Evolutionary conservation across 768 basidiomycete genomes (phyloP).

Genomic region (Udeniomyces megalosporus): DNA sequence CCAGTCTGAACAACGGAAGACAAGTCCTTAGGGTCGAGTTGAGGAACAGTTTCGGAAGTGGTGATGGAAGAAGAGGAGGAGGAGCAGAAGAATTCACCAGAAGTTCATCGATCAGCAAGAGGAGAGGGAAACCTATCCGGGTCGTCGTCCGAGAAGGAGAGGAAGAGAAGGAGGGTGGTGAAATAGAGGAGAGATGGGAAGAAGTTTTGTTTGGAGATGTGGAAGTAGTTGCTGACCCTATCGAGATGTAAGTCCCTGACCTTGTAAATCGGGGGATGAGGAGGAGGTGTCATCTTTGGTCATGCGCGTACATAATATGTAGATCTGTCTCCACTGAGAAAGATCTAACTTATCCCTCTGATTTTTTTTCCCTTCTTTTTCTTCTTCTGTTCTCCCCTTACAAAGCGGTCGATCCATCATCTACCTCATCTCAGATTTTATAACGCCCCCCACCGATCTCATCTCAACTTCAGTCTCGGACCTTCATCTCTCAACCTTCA

Average conservation of each 20-base stretch:
- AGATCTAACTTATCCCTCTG: background rate
- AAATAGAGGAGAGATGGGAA: conserved; percentile 30
- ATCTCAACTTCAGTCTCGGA: conserved; percentile 62
- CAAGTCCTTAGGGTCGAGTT: conserved; percentile 30
- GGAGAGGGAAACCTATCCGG: conserved; percentile 19
- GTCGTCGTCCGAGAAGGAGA: no score
- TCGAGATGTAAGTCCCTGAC: conserved; percentile 36
- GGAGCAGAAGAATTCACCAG: background rate
- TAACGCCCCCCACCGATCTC: conserved; percentile 65
- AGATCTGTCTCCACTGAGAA: no score
- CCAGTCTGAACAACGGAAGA: conserved; percentile 32
- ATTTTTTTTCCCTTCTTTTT: background rate
- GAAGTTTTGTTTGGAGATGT: conserved; percentile 66
- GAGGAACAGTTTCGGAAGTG: conserved; percentile 30
- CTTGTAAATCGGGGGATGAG: no score
- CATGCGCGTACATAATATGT: conserved; percentile 1
- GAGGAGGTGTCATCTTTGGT: no score
- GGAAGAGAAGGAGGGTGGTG: conserved; percentile 14
- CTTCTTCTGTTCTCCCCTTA: conserved; percentile 34
- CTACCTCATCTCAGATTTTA: conserved; percentile 71
- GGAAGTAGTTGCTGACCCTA: conserved; percentile 54
- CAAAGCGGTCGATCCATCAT: conserved; percentile 61
- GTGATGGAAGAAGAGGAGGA: background rate
- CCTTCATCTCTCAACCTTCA: conserved; percentile 75
- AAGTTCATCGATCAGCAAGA: conserved; percentile 12